Evolutionary conservation across 1,284 basidiomycete species (phyloP).

Genomic region (Psilocybe mexicana): DNA sequence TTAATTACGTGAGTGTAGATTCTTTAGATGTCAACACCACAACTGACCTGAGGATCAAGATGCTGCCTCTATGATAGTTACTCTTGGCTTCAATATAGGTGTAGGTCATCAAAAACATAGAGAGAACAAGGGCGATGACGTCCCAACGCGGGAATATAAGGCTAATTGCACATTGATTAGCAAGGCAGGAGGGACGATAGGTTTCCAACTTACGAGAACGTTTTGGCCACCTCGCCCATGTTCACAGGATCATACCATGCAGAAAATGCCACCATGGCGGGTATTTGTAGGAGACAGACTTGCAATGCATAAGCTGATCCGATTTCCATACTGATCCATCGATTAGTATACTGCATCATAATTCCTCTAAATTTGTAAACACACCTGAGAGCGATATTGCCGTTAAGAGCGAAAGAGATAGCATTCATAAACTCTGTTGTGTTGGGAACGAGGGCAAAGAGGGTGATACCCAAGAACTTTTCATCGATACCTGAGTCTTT

Average conservation of each 20-base stretch:
- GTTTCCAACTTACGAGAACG: conserved; percentile 75
- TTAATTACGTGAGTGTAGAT: not conserved
- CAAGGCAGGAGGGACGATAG: not conserved
- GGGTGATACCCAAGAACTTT: conserved; percentile 95
- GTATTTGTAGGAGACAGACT: conserved; percentile 97
- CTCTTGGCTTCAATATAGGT: conserved; percentile 98
- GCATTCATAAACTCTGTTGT: conserved; percentile 99
- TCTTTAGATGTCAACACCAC: not conserved
- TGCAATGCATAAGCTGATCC: conserved; percentile 98
- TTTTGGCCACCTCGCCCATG: conserved; percentile 81
- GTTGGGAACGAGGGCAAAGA: conserved; percentile 98
- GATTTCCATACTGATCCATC: conserved; percentile 89
- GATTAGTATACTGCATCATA: conserved; percentile 8
- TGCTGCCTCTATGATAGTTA: conserved; percentile 95
- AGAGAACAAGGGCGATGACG: conserved; percentile 91
- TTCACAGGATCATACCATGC: conserved; percentile 87
- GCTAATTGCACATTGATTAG: conserved; percentile 41
- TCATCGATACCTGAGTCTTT: conserved; percentile 94
- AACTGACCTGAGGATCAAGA: conserved; percentile 82
- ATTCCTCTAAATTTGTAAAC: conserved; percentile 19
- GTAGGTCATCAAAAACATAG: conserved; percentile 97
- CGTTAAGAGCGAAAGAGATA: conserved; percentile 97
- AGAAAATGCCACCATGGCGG: conserved; percentile 98
- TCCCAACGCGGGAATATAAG: conserved; percentile 99
- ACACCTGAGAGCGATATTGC: conserved; percentile 94